phyloP scores from a whole-genome alignment of 495 filamentous ascomycete genomes.

The Penicillium ochrochloron region DNA sequence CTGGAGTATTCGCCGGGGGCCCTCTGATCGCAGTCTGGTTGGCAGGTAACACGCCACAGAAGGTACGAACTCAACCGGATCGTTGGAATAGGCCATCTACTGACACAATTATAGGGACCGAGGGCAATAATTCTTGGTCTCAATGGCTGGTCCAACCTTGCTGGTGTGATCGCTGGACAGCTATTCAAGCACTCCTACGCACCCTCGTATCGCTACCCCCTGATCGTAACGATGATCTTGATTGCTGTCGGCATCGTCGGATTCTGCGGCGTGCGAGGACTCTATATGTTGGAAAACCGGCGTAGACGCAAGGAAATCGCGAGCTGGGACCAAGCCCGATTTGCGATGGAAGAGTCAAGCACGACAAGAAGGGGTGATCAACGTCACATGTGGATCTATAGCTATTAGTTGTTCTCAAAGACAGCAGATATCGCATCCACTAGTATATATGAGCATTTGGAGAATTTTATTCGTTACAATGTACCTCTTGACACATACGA shows the following conservation, averaged over 20 bases:
- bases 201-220: conserved; percentile 3
- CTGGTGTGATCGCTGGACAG: conserved; percentile 4
- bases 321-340: background rate
- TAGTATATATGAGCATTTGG: too few relatives aligned
- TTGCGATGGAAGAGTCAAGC: conserved; percentile 7
- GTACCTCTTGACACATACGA: too few relatives aligned
- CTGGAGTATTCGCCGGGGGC: conserved; percentile 1
- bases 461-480: too few relatives aligned
- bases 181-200: conserved; percentile 5
- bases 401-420: background rate
- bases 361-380: conserved; percentile 3
- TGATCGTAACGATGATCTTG: conserved; percentile 3
- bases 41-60: conserved; percentile 1
- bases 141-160: conserved; percentile 5
- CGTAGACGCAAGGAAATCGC: conserved; percentile 2
- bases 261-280: conserved; percentile 3
- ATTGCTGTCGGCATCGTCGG: conserved; percentile 6
- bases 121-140: background rate
- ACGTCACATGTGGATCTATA: conserved; percentile 6
- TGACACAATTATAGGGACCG: background rate
- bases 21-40: conserved; percentile 7
- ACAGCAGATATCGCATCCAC: too few relatives aligned
- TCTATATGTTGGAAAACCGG: conserved; percentile 3
- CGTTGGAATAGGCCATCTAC: background rate
- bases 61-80: background rate